Evolutionary conservation across 129 eudicot species (phyloP), one percentile per base, ranked within the genome.

Genomic region (Centella asiatica): DNA sequence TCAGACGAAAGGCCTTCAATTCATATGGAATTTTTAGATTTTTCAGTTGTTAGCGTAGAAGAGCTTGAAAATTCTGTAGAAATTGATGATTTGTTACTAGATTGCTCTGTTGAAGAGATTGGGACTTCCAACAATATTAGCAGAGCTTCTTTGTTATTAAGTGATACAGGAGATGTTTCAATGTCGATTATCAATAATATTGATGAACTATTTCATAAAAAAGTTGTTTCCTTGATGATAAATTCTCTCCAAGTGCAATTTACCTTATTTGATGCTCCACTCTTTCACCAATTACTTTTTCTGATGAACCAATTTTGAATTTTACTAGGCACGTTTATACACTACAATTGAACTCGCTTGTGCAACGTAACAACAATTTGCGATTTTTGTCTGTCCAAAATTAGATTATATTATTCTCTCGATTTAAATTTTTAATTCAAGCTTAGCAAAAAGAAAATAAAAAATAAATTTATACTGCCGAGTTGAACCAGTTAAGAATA

Each of bases 41-140:
- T 2, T 32, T n/a, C 55, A 11, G 6, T 25, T 22, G 9, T 24
- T 25, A 14, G 36, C 64, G 52, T 3, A 20, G 66, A 73, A 32
- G 76, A 69, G 19, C 24, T 56, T 64, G 71, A 61, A 62, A 67
- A 64, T 12, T 77, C 67, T 33, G 62, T 61, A 71, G 23, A 36
- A 26, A 36, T 70, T 65, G 77, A 66, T 27, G 69, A 66, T 72
- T 71, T 60, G 28, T 37, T 29, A 32, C 57, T 58, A 25, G 59
- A 66, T 32, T 66, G 28, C 33, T 48, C 37, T 42, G 51, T 4
- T 55, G 44, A 42, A 64, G 66, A 33, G 13, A 70, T 56, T 54
- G 45, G 31, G 8, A 31, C 23, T 42, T 2, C 8, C 13, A 10
- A 46, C 22, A 75, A n/a, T 50, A 5, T 54, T 69, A 51, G 49